Evolutionary conservation across 2,329 filamentous ascomycete genomes (phyloP).

Genomic region (Sphaerostilbella broomeana): DNA sequence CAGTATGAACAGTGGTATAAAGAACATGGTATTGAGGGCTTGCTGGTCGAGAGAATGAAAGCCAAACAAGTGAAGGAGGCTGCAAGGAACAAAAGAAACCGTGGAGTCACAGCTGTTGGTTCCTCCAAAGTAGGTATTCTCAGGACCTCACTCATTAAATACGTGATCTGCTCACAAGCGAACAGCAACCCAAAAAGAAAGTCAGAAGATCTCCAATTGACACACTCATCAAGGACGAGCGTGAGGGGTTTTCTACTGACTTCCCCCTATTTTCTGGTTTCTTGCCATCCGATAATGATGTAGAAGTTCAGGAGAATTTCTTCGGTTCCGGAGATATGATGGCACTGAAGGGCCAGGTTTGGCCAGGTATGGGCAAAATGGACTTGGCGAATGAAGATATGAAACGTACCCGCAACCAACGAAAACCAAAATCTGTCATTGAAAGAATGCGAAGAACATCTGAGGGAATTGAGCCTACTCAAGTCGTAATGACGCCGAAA

Average conservation of each 20-base stretch:
- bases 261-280: conserved; percentile 25
- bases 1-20: conserved; percentile 75
- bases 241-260: conserved; percentile 20
- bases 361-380: conserved; percentile 75
- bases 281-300: conserved; percentile 24
- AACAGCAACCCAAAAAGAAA: conserved; percentile 16
- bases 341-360: conserved; percentile 63
- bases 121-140: conserved; percentile 19
- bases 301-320: conserved; percentile 23
- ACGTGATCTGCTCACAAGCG: neutral
- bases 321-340: conserved; percentile 25
- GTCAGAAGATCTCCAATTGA: conserved; percentile 21
- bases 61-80: conserved; percentile 65
- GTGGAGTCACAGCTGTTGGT: conserved; percentile 16
- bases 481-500: conserved; percentile 55
- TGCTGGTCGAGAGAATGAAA: conserved; percentile 72
- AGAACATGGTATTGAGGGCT: conserved; percentile 59
- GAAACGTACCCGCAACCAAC: conserved; percentile 69
- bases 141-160: neutral
- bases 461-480: conserved; percentile 53
- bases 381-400: conserved; percentile 69
- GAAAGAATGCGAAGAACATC: conserved; percentile 60
- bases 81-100: conserved; percentile 43
- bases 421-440: conserved; percentile 67
- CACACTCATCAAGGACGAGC: conserved; percentile 24